Conservation (phyloP, 148 eudicot species). For the Vaccinium darrowii region DNA sequence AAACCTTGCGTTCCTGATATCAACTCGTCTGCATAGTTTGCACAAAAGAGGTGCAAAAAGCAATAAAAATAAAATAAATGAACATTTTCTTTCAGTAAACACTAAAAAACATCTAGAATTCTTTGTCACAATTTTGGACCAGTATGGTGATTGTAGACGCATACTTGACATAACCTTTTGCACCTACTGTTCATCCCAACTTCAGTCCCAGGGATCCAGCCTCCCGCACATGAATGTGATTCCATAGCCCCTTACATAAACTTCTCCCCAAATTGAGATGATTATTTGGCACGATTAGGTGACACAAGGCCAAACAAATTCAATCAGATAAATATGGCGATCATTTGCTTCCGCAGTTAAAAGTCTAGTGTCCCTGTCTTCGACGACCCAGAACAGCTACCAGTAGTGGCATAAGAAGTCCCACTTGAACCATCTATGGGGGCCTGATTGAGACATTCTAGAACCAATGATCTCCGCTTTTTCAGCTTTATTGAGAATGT, state of each 20-base stretch:
- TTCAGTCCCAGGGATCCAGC: background rate
- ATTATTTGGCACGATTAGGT: background rate
- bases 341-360: constrained; percentile 12
- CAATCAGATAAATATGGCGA: background rate
- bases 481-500: constrained; percentile 87
- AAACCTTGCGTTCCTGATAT: background rate
- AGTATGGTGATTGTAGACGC: no score
- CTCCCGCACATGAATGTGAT: background rate
- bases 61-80: background rate
- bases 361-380: constrained; percentile 66
- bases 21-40: background rate
- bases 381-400: constrained; percentile 72
- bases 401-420: constrained; percentile 69
- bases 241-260: background rate
- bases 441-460: constrained; percentile 95
- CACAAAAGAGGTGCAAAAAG: background rate
- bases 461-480: constrained; percentile 66
- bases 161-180: background rate
- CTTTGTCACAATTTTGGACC: no score
- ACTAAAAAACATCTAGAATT: no score
- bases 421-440: constrained; percentile 93
- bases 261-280: background rate
- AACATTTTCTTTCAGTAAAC: background rate
- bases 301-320: background rate
- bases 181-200: no score